Evolutionary conservation across 192 early-diverging fungal species (phyloP).

Genomic region (Dissophora ornata): DNA sequence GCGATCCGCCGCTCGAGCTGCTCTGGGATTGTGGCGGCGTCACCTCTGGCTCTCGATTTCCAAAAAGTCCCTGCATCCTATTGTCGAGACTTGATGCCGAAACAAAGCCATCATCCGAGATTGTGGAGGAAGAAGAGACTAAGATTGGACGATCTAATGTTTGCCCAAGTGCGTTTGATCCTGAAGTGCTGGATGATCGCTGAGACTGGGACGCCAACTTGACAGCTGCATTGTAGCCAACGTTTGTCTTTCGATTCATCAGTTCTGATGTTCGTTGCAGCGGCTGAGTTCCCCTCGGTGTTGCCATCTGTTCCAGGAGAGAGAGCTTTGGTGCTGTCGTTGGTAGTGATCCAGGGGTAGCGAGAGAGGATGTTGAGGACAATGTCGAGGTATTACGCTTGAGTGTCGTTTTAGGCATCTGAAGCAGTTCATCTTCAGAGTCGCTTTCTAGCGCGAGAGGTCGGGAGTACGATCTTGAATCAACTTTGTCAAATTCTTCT

Average conservation of each 20-base stretch:
- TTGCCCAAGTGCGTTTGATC: not conserved
- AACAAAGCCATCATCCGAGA: conserved; percentile 45
- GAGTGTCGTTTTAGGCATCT: not conserved
- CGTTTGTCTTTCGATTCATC: not conserved
- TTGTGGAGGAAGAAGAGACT: not conserved
- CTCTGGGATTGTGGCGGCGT: conserved; percentile 13
- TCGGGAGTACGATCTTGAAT: not conserved
- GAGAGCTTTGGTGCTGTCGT: not conserved
- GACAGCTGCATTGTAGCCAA: conserved; percentile 1
- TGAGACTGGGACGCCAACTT: not conserved
- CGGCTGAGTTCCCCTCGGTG: conserved; percentile 35
- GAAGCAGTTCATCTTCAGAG: conserved; percentile 24
- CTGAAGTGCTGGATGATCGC: not conserved
- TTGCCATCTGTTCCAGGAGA: conserved; percentile 46
- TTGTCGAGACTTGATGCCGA: conserved; percentile 37
- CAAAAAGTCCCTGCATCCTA: conserved; percentile 11
- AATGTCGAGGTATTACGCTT: not conserved
- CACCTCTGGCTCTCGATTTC: conserved; percentile 17
- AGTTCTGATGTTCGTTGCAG: conserved; percentile 17
- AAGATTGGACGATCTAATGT: conserved; percentile 4
- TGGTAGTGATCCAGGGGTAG: not conserved
- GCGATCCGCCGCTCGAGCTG: not conserved
- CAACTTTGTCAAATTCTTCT: no score
- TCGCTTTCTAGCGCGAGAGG: conserved; percentile 29
- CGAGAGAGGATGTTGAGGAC: not conserved